phyloP scores from a whole-genome alignment of 805 yeast species.

The Wickerhamiella lipophila region DNA sequence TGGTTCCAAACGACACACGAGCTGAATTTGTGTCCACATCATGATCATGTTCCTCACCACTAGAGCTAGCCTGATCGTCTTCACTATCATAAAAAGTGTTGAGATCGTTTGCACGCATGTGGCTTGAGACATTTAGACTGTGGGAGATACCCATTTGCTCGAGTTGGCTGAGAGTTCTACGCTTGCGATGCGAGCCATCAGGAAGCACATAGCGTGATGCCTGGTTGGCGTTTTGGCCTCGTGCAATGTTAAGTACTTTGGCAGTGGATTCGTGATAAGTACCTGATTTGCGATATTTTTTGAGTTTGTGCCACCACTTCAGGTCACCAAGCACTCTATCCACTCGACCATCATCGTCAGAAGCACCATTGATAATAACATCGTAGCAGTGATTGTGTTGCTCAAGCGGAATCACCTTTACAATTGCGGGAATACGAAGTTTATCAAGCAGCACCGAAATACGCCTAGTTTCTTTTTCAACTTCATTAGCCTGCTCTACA shows the following conservation, averaged over 20 bases:
- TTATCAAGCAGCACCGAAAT: slow-evolving; percentile 52
- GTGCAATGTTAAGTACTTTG: neutral
- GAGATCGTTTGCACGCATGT: slow-evolving; percentile 14
- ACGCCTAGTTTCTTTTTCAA: slow-evolving; percentile 54
- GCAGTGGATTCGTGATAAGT: neutral
- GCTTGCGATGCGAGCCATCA: slow-evolving; percentile 16
- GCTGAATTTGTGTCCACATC: neutral
- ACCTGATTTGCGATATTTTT: slow-evolving; percentile 37
- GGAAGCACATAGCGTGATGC: slow-evolving; percentile 18
- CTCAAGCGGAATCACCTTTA: slow-evolving; percentile 58
- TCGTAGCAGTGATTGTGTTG: slow-evolving; percentile 52
- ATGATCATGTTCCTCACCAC: slow-evolving; percentile 15
- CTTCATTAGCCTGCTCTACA: slow-evolving; percentile 65
- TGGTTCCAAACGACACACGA: neutral
- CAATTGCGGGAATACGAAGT: slow-evolving; percentile 72
- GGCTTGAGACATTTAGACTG: slow-evolving; percentile 38
- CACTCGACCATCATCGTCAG: slow-evolving; percentile 35
- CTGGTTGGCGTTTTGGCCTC: slow-evolving; percentile 7
- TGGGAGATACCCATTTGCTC: slow-evolving; percentile 70
- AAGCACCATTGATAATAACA: slow-evolving; percentile 59
- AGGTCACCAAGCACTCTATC: slow-evolving; percentile 43
- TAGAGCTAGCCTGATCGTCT: slow-evolving; percentile 20
- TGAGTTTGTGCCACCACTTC: slow-evolving; percentile 75
- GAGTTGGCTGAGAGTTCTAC: slow-evolving; percentile 42
- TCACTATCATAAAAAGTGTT: slow-evolving; percentile 17